These are phyloP conservation scores for Aureobasidium namibiae DNA, from an alignment of 2,329 filamentous ascomycete species.

Conservation along the genomic window DNA sequence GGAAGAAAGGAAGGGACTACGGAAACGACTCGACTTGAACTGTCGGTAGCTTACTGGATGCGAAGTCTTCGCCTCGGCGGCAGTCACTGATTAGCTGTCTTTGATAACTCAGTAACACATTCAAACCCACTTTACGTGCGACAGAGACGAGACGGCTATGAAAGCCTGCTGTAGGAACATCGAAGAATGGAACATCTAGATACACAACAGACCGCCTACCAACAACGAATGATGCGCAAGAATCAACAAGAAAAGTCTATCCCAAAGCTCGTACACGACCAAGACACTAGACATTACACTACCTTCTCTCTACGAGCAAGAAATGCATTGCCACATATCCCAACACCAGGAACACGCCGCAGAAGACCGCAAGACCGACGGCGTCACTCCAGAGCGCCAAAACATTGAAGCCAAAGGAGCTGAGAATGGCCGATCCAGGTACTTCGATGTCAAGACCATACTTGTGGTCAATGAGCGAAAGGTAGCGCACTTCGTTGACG, in stretches of 20 bases:
- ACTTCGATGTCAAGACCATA: constrained; percentile 96
- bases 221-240: background rate
- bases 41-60: background rate
- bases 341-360: constrained; percentile 71
- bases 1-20: background rate
- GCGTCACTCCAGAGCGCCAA: constrained; percentile 79
- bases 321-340: constrained; percentile 92
- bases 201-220: background rate
- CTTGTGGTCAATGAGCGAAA: constrained; percentile 87
- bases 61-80: background rate
- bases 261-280: background rate
- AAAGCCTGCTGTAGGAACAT: background rate
- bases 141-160: background rate
- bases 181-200: background rate
- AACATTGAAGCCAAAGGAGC: constrained; percentile 90
- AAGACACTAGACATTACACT: constrained; percentile 19
- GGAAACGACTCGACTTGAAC: background rate
- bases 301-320: constrained; percentile 81
- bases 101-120: background rate
- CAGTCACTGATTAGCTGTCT: background rate
- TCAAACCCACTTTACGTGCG: background rate
- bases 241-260: background rate
- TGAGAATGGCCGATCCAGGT: constrained; percentile 86
- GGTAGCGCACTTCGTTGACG: constrained; percentile 88
- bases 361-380: constrained; percentile 72